phyloP scores from a whole-genome alignment of 768 basidiomycete species.

The Polyporus arcularius region DNA sequence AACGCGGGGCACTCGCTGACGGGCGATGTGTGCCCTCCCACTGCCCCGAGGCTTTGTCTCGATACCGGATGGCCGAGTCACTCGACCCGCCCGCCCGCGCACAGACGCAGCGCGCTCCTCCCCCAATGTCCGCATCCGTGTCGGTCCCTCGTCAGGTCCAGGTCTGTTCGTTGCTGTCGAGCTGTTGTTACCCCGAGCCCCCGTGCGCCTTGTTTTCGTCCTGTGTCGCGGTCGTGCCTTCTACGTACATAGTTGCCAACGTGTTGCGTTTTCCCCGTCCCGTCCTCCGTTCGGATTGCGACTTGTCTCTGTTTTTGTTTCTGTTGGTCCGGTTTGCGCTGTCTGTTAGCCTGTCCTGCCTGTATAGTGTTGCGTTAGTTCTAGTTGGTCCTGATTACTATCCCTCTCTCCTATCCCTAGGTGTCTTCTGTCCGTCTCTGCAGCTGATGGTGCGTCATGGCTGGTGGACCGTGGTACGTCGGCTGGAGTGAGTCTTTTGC shows the following conservation, averaged over 20 bases:
- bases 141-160: not conserved
- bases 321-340: too few relatives aligned
- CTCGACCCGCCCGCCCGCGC: too few relatives aligned
- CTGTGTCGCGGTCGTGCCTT: not conserved
- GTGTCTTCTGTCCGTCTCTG: not conserved
- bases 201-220: not conserved
- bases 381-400: constrained; percentile 3
- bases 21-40: too few relatives aligned
- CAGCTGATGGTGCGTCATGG: too few relatives aligned
- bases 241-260: not conserved
- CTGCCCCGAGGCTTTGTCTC: too few relatives aligned
- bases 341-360: too few relatives aligned
- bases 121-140: not conserved
- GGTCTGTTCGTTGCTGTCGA: not conserved
- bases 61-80: too few relatives aligned
- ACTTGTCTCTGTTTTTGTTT: too few relatives aligned
- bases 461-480: too few relatives aligned
- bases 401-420: constrained; percentile 4
- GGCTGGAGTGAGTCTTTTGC: too few relatives aligned
- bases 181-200: not conserved
- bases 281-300: not conserved
- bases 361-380: too few relatives aligned
- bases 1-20: too few relatives aligned
- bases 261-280: not conserved
- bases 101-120: not conserved